Evolutionary conservation across 805 yeast species (phyloP).

Genomic region (Lachancea mirantina): DNA sequence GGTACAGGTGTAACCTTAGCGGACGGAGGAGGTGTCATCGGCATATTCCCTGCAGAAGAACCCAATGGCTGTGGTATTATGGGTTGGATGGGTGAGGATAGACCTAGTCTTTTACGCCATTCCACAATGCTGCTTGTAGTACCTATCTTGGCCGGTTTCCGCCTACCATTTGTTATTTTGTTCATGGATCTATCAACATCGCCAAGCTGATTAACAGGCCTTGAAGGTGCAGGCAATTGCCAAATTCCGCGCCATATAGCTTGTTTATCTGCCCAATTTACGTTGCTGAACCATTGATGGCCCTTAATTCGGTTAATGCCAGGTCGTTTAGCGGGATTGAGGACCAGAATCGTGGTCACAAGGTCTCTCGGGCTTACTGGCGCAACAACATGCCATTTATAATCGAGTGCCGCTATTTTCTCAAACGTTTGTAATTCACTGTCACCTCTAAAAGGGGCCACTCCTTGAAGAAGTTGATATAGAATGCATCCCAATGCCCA

Average conservation of each 20-base stretch:
- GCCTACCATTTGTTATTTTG: constrained; percentile 24
- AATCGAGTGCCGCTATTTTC: constrained; percentile 72
- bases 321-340: constrained; percentile 65
- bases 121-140: constrained; percentile 32
- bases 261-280: constrained; percentile 61
- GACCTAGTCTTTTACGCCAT: constrained; percentile 32
- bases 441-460: constrained; percentile 82
- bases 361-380: too few species aligned
- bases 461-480: constrained; percentile 74
- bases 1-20: not conserved
- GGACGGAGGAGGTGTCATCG: constrained; percentile 8
- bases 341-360: constrained; percentile 54
- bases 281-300: constrained; percentile 63
- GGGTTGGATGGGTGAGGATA: too few species aligned
- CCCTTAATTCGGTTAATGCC: constrained; percentile 48
- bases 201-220: not conserved
- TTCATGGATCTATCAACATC: constrained; percentile 19
- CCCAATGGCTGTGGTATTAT: too few species aligned
- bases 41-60: too few species aligned
- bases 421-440: constrained; percentile 85
- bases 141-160: constrained; percentile 26
- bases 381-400: constrained; percentile 58
- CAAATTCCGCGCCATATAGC: constrained; percentile 73
- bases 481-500: constrained; percentile 93
- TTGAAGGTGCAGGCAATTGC: constrained; percentile 39